These are phyloP conservation scores for Metschnikowia noctiluminum DNA, from an alignment of 805 yeast genomes.

Conservation along the genomic window DNA sequence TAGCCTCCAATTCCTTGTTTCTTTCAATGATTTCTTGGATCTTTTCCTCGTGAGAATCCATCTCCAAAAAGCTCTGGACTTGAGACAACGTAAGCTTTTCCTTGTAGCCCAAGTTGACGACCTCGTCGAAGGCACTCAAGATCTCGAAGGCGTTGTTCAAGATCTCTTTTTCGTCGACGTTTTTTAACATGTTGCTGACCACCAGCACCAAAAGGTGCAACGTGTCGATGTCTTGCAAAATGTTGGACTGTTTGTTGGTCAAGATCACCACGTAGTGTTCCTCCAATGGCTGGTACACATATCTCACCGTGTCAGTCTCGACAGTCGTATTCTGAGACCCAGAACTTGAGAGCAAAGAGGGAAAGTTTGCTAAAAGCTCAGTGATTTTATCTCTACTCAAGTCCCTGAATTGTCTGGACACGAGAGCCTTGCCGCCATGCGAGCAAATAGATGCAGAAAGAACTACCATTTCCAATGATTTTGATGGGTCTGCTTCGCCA, in stretches of 20 bases:
- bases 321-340: conserved; percentile 87
- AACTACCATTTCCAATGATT: conserved; percentile 52
- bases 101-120: conserved; percentile 82
- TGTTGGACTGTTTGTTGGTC: conserved; percentile 87
- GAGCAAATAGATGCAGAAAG: conserved; percentile 94
- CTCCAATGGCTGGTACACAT: conserved; percentile 93
- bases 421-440: conserved; percentile 86
- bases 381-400: conserved; percentile 81
- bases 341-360: conserved; percentile 66
- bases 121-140: conserved; percentile 90
- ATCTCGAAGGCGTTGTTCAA: conserved; percentile 84
- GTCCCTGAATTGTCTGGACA: conserved; percentile 90
- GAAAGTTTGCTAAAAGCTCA: conserved; percentile 80
- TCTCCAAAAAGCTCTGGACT: conserved; percentile 83
- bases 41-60: conserved; percentile 98
- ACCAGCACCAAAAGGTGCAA: conserved; percentile 81
- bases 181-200: conserved; percentile 67
- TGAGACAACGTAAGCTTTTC: conserved; percentile 82
- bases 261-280: conserved; percentile 87
- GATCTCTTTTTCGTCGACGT: conserved; percentile 78
- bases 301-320: conserved; percentile 88
- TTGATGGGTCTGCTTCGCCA: not conserved
- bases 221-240: conserved; percentile 91
- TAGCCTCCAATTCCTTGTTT: conserved; percentile 94
- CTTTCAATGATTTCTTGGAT: conserved; percentile 96